These are phyloP conservation scores for Calonectria multiphialidica DNA, from an alignment of 2,329 filamentous ascomycete genomes.

Conservation along the genomic window DNA sequence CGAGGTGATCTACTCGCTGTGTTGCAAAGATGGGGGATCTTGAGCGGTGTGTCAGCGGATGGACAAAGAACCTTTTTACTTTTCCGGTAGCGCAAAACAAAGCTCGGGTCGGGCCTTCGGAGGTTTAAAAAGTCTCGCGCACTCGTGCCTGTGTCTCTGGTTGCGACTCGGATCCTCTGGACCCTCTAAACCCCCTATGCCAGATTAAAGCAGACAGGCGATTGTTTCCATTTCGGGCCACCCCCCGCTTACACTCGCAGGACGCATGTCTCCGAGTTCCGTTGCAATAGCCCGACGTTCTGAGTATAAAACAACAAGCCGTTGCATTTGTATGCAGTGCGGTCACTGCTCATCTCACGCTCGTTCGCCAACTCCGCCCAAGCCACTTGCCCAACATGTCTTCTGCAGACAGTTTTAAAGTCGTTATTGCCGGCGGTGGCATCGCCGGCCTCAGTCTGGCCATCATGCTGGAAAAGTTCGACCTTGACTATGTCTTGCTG, in stretches of 20 bases:
- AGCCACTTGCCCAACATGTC: not conserved
- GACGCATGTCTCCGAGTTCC: not conserved
- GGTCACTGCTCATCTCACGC: not conserved
- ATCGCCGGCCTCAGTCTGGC: conserved; percentile 53
- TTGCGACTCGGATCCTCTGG: not conserved
- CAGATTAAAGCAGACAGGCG: not conserved
- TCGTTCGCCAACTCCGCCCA: not conserved
- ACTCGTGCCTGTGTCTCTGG: no score
- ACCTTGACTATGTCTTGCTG: conserved; percentile 62
- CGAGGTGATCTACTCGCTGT: not conserved
- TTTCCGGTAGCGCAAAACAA: no score
- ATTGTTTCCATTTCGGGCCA: not conserved
- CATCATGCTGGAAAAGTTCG: conserved; percentile 54
- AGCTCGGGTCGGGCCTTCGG: not conserved
- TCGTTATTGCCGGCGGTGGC: conserved; percentile 59
- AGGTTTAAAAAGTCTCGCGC: not conserved
- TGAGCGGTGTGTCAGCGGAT: not conserved
- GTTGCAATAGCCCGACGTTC: not conserved
- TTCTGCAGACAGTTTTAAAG: not conserved
- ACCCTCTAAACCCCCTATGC: not conserved
- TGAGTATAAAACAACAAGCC: not conserved
- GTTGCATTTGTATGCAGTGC: not conserved
- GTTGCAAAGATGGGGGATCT: not conserved
- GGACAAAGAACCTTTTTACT: not conserved
- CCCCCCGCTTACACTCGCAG: not conserved